Evolutionary conservation across 345 rosid species (phyloP), one percentile per base, ranked within the genome.

Genomic region (Raphanus sativus): DNA sequence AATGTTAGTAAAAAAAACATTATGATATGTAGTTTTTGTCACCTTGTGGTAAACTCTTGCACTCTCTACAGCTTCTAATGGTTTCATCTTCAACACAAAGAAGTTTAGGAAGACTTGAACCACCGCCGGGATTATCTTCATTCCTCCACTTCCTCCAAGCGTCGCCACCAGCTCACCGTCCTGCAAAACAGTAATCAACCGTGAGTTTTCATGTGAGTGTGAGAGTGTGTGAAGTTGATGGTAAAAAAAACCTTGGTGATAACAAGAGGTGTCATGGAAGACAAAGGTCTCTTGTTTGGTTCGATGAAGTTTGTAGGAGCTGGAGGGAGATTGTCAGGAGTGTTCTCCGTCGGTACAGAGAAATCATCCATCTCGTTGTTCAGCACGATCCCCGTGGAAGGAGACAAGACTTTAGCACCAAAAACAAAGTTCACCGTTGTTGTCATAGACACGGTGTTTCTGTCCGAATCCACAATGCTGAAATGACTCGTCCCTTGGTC

Each of bases 401-500:
- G 90, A 0, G 97, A 92, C 65, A 95, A 84, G 36, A 90, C 65
- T 13, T 91, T 90, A 0, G 89, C 92, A 63, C 99, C 98, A 55
- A 95, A 95, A 16, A 63, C 54, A 62, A 64, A 88, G 77, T 95
- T 92, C 8, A 95, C 84, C 0, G 98, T 87, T 0, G 98, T 84
- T 4, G 99, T 95, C 96, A 92, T 86, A 0, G 99, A 95, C 17
- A 95, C 92, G 0, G 91, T 89, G 82, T 92, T 95, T 54, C 98
- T 68, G 5, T 92, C 98, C 0, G 85, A 73, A 60, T 95, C 99
- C 61, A 95, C 96, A 21, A 95, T 70, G 77, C 92, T 82, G 80
- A 92, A 90, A 83, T 95, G 98, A 76, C 99, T 92, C 6, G 98
- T 95, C 36, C 99, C 98, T 12, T 89, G 98, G 84, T 95, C 98